Base-by-base conservation (phyloP, 2,329 filamentous ascomycete genomes). In the Monilinia vaccinii-corymbosi region DNA sequence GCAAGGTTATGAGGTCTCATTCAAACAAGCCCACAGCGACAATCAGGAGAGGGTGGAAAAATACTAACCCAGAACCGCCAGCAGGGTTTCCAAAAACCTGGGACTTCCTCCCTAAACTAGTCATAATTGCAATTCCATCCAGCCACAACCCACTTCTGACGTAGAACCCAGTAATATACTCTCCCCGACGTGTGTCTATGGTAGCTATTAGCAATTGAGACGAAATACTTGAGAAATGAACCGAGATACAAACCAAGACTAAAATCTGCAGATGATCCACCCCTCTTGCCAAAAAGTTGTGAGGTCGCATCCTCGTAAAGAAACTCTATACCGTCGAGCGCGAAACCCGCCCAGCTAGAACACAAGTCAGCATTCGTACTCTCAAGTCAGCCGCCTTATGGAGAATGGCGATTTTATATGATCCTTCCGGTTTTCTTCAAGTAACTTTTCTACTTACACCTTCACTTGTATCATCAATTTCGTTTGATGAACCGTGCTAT, bases 251-350 rank as follows among this genome's bases (percentile, higher is more conserved):
- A 76, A 90, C 88, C 86, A 67, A 97, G 79, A 18, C 88, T 80
- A 75, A 96, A 96, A 49, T 85, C 81, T 3, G 84, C 84, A 28
- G 80, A 75, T 64, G 86, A 86, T 9, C 87, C 88, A 14, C 87
- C 88, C 58, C 81, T 79, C 69, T 90, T 92, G 45, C 94, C 94
- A 76, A 99, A 95, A 4, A 97, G 73, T 71, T 97, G 91, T 58
- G 80, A 87, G 1, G 89, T 87, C 18, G 83, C 81, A 72, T 97
- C 91, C 69, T 97, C 93, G 70, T 96, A 97, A 61, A 89, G 79
- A 73, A 99, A 97, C 72, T 97, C 93, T 23, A 99, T 74, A 0
- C 94, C 94, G 71, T 96, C 88, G 14, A 97, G 71, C 4, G 87
- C 87, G 61, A 79, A 77, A 2, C 89, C 91, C 23, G 57, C 42